phyloP scores from a whole-genome alignment of 305 asterid genomes.

The Withania somnifera region DNA sequence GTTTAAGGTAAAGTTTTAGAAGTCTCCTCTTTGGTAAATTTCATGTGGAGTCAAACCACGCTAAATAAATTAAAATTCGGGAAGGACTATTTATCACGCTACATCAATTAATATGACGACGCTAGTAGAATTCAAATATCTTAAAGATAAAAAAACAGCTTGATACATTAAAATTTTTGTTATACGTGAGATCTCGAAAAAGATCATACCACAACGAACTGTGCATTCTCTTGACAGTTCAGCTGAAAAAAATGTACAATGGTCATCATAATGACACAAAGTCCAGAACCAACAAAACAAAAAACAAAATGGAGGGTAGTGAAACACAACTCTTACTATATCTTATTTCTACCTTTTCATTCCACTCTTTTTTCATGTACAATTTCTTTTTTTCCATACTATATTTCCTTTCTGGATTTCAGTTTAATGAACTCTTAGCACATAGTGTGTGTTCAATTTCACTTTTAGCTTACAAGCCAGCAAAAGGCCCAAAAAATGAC shows the following conservation, averaged over 20 bases:
- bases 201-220: no score
- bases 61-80: no score
- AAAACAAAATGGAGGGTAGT: neutral
- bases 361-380: neutral
- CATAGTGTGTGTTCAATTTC: neutral
- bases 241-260: no score
- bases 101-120: neutral
- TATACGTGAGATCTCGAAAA: no score
- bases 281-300: no score
- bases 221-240: no score
- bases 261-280: no score
- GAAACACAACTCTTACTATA: neutral
- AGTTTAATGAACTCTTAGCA: neutral
- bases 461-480: neutral
- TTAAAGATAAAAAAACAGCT: no score
- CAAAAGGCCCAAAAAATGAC: neutral
- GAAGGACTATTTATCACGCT: neutral
- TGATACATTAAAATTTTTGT: no score
- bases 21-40: neutral
- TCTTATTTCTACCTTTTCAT: neutral
- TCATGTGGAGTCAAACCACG: neutral
- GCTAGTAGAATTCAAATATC: no score
- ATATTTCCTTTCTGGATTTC: neutral
- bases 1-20: neutral
- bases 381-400: neutral